A percentile compares a stretch with the other conserved stretches of the same genome.
These are phyloP conservation scores for Amanita pseudoporphyria DNA, from an alignment of 768 basidiomycete genomes.

Conservation along the genomic window DNA sequence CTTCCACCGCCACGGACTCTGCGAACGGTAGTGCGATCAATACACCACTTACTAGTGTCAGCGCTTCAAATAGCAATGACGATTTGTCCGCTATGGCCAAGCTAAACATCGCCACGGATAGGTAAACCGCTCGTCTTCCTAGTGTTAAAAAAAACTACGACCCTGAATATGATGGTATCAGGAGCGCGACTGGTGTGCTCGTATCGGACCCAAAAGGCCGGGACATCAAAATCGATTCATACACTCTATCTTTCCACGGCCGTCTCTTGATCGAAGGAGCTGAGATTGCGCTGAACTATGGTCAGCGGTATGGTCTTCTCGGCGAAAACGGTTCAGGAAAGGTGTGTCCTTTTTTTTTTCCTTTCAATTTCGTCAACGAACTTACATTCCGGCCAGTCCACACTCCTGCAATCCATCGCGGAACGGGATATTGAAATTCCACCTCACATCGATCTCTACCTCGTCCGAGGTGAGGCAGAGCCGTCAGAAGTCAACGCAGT, in stretches of 20 bases:
- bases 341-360: constrained; percentile 33
- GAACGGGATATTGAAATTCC: constrained; percentile 95
- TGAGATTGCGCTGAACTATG: constrained; percentile 77
- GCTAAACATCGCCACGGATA: constrained; percentile 81
- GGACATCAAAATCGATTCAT: constrained; percentile 96
- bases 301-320: constrained; percentile 88
- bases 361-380: constrained; percentile 3
- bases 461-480: constrained; percentile 92
- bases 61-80: constrained; percentile 72
- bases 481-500: constrained; percentile 94
- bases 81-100: constrained; percentile 84
- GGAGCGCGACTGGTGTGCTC: constrained; percentile 87
- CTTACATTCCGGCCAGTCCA: constrained; percentile 48
- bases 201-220: constrained; percentile 88
- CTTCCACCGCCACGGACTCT: constrained; percentile 54
- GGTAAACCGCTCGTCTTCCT: constrained; percentile 33
- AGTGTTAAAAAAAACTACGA: not conserved
- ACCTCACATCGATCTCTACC: constrained; percentile 93
- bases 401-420: constrained; percentile 91
- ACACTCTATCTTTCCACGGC: constrained; percentile 95
- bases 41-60: constrained; percentile 79
- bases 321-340: constrained; percentile 99
- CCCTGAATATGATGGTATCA: constrained; percentile 20
- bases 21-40: constrained; percentile 50
- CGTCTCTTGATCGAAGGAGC: constrained; percentile 63